Base-by-base conservation (phyloP, 116 monocot genomes). In the Posidonia oceanica region DNA sequence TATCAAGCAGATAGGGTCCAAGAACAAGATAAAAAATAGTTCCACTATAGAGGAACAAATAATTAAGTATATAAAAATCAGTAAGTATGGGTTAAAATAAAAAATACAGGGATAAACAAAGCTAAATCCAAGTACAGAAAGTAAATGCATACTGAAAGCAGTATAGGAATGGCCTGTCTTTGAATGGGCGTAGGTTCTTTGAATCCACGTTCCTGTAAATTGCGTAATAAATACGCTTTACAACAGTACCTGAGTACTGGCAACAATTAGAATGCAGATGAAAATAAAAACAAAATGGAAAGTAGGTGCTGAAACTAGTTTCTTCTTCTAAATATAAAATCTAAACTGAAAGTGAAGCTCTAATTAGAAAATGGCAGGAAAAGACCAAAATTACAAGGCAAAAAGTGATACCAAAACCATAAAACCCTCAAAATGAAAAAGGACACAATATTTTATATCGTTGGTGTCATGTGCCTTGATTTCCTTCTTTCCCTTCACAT, bases 181-280 rank as follows among this genome's bases (percentile, higher is more conserved):
- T 97, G 97, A 74, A 97, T 97, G 65, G 97, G 89, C 72, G 97
- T 92, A 64, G 97, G 97, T 39, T 97, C 92, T 73, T 87, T 79
- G 67, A 85, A 92, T 53, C 87, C 92, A 70, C 81, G 85, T 65
- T 77, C 85, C 20, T 66, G 61, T 58, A 97, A 79, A 80, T 89
- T 89, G 16, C 60, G 80, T 40, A 89, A 80, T 53, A 89, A 77
- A 69, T 86, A 85, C 61, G 85, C 71, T 82, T 85, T 85, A 77
- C 89, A 91, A 40, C 81, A 74, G 87, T 83, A 87, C 81, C 84
- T 91, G 80, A 23, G 11, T 12, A 53, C 39, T 36, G 20, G 48
- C 20, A 16, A 70, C 18, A 59, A 39, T 40, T 56, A 7, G 15
- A 70, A 58, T 29, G 41, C 20, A 59, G 17, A 23, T 38, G 37